These are phyloP conservation scores for Conringia planisiliqua DNA, from an alignment of 345 rosid genomes.

Conservation along the genomic window DNA sequence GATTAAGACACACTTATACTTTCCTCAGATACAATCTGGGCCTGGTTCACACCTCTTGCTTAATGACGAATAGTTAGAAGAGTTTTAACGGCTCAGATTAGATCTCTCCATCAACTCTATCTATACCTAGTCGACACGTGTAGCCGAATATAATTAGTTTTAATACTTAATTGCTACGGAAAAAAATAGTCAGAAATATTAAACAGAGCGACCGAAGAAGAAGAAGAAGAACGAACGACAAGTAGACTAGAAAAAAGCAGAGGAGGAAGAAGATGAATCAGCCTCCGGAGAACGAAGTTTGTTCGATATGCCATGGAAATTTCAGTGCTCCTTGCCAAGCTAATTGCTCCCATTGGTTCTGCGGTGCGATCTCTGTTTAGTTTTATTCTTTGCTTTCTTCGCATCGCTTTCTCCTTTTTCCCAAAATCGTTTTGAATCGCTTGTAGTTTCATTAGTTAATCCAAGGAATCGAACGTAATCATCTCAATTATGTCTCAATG, in stretches of 20 bases:
- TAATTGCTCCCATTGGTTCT: conserved; percentile 97
- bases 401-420: not conserved
- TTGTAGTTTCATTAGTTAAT: not conserved
- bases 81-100: conserved; percentile 4
- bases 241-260: not conserved
- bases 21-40: not conserved
- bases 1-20: not conserved
- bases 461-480: not conserved
- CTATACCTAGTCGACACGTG: not conserved
- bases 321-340: conserved; percentile 79
- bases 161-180: conserved; percentile 10
- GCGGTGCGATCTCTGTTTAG: conserved; percentile 42
- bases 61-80: not conserved
- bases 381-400: not conserved
- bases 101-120: not conserved
- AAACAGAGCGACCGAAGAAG: not conserved
- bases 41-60: not conserved
- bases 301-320: conserved; percentile 73
- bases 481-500: not conserved
- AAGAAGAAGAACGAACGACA: too few species aligned
- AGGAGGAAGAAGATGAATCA: conserved; percentile 44
- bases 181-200: not conserved
- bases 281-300: conserved; percentile 60
- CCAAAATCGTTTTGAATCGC: not conserved
- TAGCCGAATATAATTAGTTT: not conserved